Evolutionary conservation across 129 eudicot genomes (phyloP), one percentile per base, ranked within the genome.

Genomic region (Rutidosis leptorrhynchoides): DNA sequence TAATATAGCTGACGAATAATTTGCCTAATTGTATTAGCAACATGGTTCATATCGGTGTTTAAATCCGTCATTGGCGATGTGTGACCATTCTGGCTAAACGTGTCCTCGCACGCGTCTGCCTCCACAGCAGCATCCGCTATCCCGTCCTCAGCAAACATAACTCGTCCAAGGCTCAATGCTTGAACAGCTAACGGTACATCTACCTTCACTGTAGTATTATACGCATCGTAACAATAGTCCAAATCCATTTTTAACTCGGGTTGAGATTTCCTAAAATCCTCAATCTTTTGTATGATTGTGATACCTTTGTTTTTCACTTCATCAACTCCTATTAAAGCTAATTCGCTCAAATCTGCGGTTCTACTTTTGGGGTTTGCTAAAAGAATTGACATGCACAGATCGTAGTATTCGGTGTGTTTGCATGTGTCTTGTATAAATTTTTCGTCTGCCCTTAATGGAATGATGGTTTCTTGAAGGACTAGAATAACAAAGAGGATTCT

Each of bases 381-480:
- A 16, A 49, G 22, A 7, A 49, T 49, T 11, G 56, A 49, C 21
- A 49, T 49, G 56, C 56, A 49, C 6, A 49, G 2, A 20, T 49
- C 23, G 56, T 49, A 49, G 17, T 49, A 16, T 3, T 17, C 22
- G 1, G 56, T 49, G 11, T 12, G 22, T 8, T 49, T 49, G 56
- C 56, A 49, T 20, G 56, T 17, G 56, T 49, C 23, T 49, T 49
- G 21, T 49, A 49, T 49, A 49, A 49, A 16, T 0, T 49, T 17
- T 17, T 6, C 23, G 56, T 49, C 55, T n/a, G 55, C 55, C 3
- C n/a, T 48, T 17, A 23, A 17, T 15, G 11, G 23, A 49, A 49
- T 16, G 55, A 4, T n/a, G 55, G 55, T n/a, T 49, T 49, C 55
- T 49, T 49, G 55, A 49, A 49, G 56, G 23, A 48, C 45, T 10